Evolutionary conservation across 768 basidiomycete genomes (phyloP).

Genomic region (Hypholoma fasciculare): DNA sequence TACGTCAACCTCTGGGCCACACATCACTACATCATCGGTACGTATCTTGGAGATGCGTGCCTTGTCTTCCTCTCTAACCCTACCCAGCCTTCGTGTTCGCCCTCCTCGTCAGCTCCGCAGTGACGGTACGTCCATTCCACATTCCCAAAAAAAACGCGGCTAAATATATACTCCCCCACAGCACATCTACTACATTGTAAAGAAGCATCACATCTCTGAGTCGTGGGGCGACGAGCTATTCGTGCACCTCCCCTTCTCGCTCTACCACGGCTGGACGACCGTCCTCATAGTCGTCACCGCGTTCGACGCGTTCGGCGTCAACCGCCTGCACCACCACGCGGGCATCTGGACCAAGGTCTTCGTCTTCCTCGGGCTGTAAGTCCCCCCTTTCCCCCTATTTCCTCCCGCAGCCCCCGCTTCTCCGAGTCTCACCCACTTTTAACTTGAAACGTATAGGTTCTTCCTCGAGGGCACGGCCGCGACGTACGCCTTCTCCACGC

Average conservation of each 20-base stretch:
- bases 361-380: slow-evolving; percentile 88
- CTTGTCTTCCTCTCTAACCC: slow-evolving; percentile 3
- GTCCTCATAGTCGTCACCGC: slow-evolving; percentile 79
- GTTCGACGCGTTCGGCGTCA: slow-evolving; percentile 88
- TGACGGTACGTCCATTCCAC: slow-evolving; percentile 35
- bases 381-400: slow-evolving; percentile 12
- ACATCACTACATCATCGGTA: slow-evolving; percentile 69
- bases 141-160: slow-evolving; percentile 26
- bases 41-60: slow-evolving; percentile 11
- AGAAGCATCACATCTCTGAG: slow-evolving; percentile 76
- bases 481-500: slow-evolving; percentile 91
- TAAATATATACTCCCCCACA: slow-evolving; percentile 30
- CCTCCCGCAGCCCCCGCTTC: slow-evolving; percentile 2
- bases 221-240: slow-evolving; percentile 78
- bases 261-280: slow-evolving; percentile 93
- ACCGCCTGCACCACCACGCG: slow-evolving; percentile 60
- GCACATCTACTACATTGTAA: slow-evolving; percentile 95
- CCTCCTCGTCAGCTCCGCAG: slow-evolving; percentile 80
- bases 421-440: slow-evolving; percentile 2
- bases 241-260: slow-evolving; percentile 93
- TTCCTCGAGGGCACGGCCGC: slow-evolving; percentile 91
- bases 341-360: slow-evolving; percentile 94
- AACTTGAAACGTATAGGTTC: slow-evolving; percentile 58
- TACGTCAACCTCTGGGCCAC: slow-evolving; percentile 88
- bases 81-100: slow-evolving; percentile 79